A percentile compares a stretch with the other conserved stretches of the same genome.
Evolutionary conservation across 495 filamentous ascomycete species (phyloP).

Genomic region (Neurospora sp.): DNA sequence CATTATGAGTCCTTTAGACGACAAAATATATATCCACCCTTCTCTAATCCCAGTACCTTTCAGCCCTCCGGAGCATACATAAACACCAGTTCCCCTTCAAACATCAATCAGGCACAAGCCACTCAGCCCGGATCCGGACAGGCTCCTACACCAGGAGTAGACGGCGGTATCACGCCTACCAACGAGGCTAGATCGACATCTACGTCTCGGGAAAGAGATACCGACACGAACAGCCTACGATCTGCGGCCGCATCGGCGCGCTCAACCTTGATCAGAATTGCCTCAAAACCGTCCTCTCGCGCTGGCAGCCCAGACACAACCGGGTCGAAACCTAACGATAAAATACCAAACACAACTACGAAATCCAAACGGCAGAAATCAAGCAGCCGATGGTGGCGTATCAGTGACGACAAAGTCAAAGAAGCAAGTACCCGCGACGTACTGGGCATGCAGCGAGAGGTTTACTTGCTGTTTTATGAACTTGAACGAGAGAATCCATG

Average conservation of each 20-base stretch:
- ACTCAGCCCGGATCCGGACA: conserved; percentile 25
- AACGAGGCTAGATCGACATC: conserved; percentile 26
- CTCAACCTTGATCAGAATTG: conserved; percentile 30
- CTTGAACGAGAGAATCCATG: conserved; percentile 35
- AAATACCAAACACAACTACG: not conserved
- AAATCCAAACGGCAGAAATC: conserved; percentile 47
- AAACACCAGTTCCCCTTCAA: not conserved
- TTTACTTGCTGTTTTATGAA: conserved; percentile 95
- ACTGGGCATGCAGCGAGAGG: conserved; percentile 85
- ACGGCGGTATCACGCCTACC: conserved; percentile 22
- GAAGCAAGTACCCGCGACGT: conserved; percentile 88
- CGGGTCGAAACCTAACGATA: not conserved
- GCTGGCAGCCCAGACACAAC: conserved; percentile 5
- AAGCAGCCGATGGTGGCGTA: conserved; percentile 88
- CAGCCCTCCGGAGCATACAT: conserved; percentile 57
- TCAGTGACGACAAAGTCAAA: conserved; percentile 94
- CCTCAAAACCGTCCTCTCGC: conserved; percentile 12
- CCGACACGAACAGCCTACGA: conserved; percentile 29
- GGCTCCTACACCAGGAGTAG: conserved; percentile 11
- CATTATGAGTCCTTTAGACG: conserved; percentile 96
- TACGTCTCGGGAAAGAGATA: conserved; percentile 13
- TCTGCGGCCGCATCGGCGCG: conserved; percentile 34
- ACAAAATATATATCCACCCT: conserved; percentile 63
- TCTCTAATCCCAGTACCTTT: conserved; percentile 70
- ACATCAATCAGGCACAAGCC: conserved; percentile 26